Percentiles rank a stretch among this genome's conserved stretches.
Evolutionary conservation across 1,139 yeast genomes (phyloP).

Genomic region (Schwanniomyces etchellsii): DNA sequence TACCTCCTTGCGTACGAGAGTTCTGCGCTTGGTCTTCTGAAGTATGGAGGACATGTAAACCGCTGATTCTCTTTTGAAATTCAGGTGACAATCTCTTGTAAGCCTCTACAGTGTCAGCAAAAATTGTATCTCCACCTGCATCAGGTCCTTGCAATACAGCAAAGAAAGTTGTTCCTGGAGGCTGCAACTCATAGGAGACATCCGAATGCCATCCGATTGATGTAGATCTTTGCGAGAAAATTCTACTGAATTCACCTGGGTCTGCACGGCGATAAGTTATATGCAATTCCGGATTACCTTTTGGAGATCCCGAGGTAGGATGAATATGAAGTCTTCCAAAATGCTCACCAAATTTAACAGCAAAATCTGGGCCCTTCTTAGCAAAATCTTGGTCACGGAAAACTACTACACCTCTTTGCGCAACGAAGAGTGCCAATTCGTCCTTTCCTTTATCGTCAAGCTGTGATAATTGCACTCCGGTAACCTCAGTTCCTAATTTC

Average conservation of each 20-base stretch:
- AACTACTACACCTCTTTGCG: slow-evolving; percentile 63
- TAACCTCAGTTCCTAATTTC: slow-evolving; percentile 59
- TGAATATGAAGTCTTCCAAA: slow-evolving; percentile 70
- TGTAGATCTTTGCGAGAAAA: slow-evolving; percentile 29
- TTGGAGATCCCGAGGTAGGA: slow-evolving; percentile 69
- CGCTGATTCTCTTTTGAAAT: slow-evolving; percentile 49
- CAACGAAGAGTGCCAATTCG: slow-evolving; percentile 60
- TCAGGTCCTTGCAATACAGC: slow-evolving; percentile 57
- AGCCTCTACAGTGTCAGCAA: slow-evolving; percentile 60
- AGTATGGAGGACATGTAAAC: slow-evolving; percentile 60
- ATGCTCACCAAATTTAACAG: slow-evolving; percentile 51
- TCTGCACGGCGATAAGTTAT: slow-evolving; percentile 52
- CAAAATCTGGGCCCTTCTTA: slow-evolving; percentile 48
- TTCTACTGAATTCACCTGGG: slow-evolving; percentile 21
- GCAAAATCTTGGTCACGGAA: slow-evolving; percentile 65
- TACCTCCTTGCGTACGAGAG: slow-evolving; percentile 48
- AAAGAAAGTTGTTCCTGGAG: slow-evolving; percentile 63
- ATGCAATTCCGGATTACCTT: slow-evolving; percentile 54
- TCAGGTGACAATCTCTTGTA: slow-evolving; percentile 63
- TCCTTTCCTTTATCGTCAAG: slow-evolving; percentile 49
- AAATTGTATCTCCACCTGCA: slow-evolving; percentile 71
- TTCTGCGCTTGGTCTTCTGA: slow-evolving; percentile 62
- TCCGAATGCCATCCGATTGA: slow-evolving; percentile 60
- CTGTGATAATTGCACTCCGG: slow-evolving; percentile 53
- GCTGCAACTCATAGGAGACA: slow-evolving; percentile 64